Evolutionary conservation across 495 filamentous ascomycete species (phyloP).

Genomic region (Penicillium diatomitis): DNA sequence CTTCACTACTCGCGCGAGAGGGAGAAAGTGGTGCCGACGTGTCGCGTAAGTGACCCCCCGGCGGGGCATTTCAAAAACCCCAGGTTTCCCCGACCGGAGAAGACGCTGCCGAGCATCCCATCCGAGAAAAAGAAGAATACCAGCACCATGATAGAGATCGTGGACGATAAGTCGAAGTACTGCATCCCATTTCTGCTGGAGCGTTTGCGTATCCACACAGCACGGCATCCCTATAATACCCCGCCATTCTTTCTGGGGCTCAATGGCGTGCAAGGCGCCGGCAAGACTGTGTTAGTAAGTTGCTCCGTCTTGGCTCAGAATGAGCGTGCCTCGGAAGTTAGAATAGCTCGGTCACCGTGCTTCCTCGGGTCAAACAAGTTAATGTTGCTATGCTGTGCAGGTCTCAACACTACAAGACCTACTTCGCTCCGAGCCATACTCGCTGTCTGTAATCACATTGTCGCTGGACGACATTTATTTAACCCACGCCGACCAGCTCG

Average conservation of each 20-base stretch:
- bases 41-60: conserved; percentile 1
- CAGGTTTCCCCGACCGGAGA: conserved; percentile 15
- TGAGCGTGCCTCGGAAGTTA: conserved; percentile 1
- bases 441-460: conserved; percentile 62
- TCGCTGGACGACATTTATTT: conserved; percentile 93
- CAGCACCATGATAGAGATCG: conserved; percentile 40
- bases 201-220: conserved; percentile 45
- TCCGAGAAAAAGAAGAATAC: conserved; percentile 3
- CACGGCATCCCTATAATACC: conserved; percentile 26
- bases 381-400: conserved; percentile 18
- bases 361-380: background rate
- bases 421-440: conserved; percentile 57
- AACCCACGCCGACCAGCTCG: conserved; percentile 58
- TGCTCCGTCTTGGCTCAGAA: background rate
- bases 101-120: conserved; percentile 9
- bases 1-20: conserved; percentile 1
- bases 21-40: background rate
- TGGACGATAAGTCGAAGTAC: conserved; percentile 81
- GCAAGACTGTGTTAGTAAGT: conserved; percentile 78
- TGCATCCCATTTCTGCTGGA: conserved; percentile 80
- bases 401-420: conserved; percentile 56
- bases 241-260: conserved; percentile 53
- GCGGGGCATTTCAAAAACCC: conserved; percentile 8
- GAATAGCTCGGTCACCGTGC: conserved; percentile 1
- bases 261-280: conserved; percentile 72